Conservation (phyloP, 305 asterid species). For the Fraxinus albicans region DNA sequence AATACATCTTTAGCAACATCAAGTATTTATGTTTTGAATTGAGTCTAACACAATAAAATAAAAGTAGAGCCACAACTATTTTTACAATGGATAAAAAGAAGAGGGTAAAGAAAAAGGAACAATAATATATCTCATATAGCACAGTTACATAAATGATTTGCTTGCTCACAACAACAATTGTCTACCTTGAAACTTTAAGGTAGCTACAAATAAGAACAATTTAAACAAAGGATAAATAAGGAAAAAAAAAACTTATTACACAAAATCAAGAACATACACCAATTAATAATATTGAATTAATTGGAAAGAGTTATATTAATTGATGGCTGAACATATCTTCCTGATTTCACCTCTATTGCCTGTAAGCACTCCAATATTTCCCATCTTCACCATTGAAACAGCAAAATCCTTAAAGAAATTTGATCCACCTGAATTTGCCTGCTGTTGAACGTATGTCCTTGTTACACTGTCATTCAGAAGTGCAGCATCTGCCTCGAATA, state of each 20-base stretch:
- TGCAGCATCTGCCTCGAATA: conserved; percentile 52
- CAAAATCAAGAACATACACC: not conserved
- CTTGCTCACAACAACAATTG: not conserved
- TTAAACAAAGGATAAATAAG: not conserved
- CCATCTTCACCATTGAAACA: conserved; percentile 64
- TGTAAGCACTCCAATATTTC: conserved; percentile 48
- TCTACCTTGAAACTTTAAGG: not conserved
- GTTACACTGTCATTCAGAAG: conserved; percentile 39
- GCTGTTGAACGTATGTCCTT: conserved; percentile 32
- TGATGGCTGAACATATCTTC: conserved; percentile 43
- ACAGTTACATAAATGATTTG: not conserved
- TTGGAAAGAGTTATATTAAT: conserved; percentile 10
- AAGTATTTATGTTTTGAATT: too few relatives aligned
- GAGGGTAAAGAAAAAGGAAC: too few relatives aligned
- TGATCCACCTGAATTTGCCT: conserved; percentile 10
- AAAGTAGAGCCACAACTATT: too few relatives aligned
- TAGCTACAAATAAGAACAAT: not conserved
- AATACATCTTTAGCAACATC: too few relatives aligned
- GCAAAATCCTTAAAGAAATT: conserved; percentile 52
- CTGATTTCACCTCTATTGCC: conserved; percentile 53
- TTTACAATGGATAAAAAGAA: too few relatives aligned
- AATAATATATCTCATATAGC: not conserved
- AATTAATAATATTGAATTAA: not conserved
- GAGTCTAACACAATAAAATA: too few relatives aligned
- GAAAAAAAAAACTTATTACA: not conserved